Conservation (phyloP, 192 early-diverging fungal species). For the Backusella macrospora region DNA sequence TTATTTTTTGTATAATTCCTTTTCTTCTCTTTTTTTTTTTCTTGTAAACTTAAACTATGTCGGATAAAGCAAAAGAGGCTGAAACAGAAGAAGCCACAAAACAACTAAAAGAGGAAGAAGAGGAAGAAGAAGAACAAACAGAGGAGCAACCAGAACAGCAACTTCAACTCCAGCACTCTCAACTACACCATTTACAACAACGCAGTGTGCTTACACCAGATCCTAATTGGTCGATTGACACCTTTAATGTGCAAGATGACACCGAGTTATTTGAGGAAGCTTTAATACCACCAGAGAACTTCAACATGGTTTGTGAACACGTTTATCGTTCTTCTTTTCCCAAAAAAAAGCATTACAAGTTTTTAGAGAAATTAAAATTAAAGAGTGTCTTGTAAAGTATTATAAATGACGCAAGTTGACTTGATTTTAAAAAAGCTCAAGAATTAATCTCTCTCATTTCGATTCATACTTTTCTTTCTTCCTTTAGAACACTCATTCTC, state of each 20-base stretch:
- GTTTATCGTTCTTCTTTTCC: slow-evolving; percentile 96
- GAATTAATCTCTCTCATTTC: neutral
- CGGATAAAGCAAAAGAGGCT: neutral
- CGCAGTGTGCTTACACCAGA: neutral
- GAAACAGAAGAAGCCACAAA: neutral
- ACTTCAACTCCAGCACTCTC: neutral
- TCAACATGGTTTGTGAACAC: slow-evolving; percentile 91
- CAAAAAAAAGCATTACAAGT: slow-evolving; percentile 89
- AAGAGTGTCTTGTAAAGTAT: slow-evolving; percentile 78
- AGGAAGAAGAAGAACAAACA: too few species aligned
- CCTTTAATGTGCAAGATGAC: slow-evolving; percentile 43
- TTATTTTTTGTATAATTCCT: neutral
- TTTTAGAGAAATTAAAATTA: slow-evolving; percentile 84
- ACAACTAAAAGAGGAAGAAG: neutral
- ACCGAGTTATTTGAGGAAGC: slow-evolving; percentile 54
- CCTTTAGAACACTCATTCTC: slow-evolving; percentile 84
- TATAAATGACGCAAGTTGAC: neutral
- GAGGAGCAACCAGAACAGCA: neutral
- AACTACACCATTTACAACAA: neutral
- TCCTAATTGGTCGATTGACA: slow-evolving; percentile 33
- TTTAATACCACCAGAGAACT: slow-evolving; percentile 90
- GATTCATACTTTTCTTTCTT: neutral
- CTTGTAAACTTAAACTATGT: neutral
- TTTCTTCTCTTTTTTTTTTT: neutral
- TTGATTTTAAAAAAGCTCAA: neutral